phyloP scores from a whole-genome alignment of 2,329 filamentous ascomycete species.

The Cryphonectria nitschkei region DNA sequence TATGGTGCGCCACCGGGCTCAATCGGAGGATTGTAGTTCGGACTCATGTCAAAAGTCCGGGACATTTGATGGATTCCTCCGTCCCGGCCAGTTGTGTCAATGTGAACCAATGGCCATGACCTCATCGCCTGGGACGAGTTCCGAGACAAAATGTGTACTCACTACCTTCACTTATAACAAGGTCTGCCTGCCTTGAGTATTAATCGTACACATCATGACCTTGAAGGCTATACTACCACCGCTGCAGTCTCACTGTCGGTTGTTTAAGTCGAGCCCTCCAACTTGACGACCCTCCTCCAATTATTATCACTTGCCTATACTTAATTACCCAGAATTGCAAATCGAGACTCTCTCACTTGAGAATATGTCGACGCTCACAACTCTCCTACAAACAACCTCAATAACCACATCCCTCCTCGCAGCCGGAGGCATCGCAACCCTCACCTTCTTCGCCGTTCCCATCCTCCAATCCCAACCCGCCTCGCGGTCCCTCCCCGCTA shows the following conservation, averaged over 20 bases:
- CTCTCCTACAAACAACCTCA: slow-evolving; percentile 33
- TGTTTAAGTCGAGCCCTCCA: not conserved
- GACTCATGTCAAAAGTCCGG: not conserved
- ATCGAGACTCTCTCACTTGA: not conserved
- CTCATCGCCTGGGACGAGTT: not conserved
- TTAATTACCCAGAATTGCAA: not conserved
- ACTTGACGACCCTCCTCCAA: not conserved
- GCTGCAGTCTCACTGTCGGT: not conserved
- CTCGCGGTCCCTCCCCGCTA: slow-evolving; percentile 41
- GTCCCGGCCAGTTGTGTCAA: not conserved
- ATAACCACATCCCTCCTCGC: slow-evolving; percentile 39
- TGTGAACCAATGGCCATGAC: not conserved
- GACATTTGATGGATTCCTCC: not conserved
- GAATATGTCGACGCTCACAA: slow-evolving; percentile 15
- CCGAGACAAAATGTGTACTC: not conserved
- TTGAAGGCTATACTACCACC: not conserved
- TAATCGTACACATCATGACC: not conserved
- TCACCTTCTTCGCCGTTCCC: slow-evolving; percentile 40
- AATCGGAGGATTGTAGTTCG: not conserved
- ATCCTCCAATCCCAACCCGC: slow-evolving; percentile 40
- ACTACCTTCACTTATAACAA: not conserved
- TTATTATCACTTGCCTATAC: not conserved
- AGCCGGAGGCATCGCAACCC: slow-evolving; percentile 39
- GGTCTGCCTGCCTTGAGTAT: not conserved
- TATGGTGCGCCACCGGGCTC: not conserved